Evolutionary conservation across 352 stramenopile genomes (phyloP).

Genomic region (Phytophthora litchii): DNA sequence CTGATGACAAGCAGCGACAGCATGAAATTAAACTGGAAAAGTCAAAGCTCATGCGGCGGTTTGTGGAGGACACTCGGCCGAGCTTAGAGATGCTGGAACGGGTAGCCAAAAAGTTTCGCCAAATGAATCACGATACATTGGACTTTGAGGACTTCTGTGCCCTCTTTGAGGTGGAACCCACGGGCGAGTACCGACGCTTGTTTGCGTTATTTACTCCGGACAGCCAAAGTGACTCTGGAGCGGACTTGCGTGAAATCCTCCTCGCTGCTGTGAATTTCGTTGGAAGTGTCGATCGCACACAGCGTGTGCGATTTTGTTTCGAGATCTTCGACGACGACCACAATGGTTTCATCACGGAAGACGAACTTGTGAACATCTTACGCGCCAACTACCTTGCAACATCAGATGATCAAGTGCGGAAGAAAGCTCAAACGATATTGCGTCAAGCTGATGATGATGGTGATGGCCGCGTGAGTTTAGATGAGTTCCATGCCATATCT

Average conservation of each 20-base stretch:
- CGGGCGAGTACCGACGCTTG: conserved; percentile 86
- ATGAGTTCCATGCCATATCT: conserved; percentile 87
- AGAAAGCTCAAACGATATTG: conserved; percentile 89
- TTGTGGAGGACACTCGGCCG: conserved; percentile 70
- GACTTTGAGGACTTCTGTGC: conserved; percentile 85
- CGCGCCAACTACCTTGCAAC: conserved; percentile 89
- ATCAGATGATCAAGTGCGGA: conserved; percentile 71
- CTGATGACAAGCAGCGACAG: conserved; percentile 57
- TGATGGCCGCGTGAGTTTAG: conserved; percentile 76
- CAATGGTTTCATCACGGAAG: conserved; percentile 89
- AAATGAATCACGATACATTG: conserved; percentile 59
- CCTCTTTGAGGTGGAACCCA: conserved; percentile 88
- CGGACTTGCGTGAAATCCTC: conserved; percentile 91
- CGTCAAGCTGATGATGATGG: conserved; percentile 83
- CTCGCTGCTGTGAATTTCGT: conserved; percentile 93
- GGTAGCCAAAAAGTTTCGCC: conserved; percentile 60
- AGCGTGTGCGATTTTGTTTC: conserved; percentile 94
- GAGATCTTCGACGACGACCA: conserved; percentile 95
- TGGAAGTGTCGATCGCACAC: conserved; percentile 60
- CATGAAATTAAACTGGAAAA: conserved; percentile 77
- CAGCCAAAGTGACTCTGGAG: conserved; percentile 62
- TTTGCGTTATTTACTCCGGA: conserved; percentile 87
- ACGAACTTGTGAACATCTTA: conserved; percentile 92
- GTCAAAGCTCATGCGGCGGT: conserved; percentile 68
- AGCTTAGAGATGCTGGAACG: conserved; percentile 68